Conservation (phyloP, 2,329 filamentous ascomycete species). For the Sclerotinia spermophila region DNA sequence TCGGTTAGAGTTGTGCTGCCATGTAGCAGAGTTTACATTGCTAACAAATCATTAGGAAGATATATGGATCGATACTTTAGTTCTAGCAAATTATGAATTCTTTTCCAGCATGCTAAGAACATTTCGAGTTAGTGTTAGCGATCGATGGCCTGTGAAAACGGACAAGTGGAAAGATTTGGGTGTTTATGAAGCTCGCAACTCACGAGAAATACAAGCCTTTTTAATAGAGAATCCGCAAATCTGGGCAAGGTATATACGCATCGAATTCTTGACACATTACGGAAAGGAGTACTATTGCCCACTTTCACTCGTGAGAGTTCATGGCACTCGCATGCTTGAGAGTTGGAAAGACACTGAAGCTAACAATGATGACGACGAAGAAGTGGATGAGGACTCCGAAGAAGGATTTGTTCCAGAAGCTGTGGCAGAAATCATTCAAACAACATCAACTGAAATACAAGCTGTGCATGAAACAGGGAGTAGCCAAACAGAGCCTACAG, state of each 20-base stretch:
- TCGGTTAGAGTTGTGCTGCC: conserved; percentile 62
- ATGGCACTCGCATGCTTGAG: conserved; percentile 93
- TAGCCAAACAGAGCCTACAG: conserved; percentile 2
- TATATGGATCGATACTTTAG: conserved; percentile 84
- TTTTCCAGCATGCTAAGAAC: conserved; percentile 95
- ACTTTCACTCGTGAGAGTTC: conserved; percentile 82
- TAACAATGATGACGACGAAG: conserved; percentile 55
- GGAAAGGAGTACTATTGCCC: conserved; percentile 97
- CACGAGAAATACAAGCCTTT: conserved; percentile 90
- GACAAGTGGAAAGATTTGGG: conserved; percentile 91
- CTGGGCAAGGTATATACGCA: conserved; percentile 87
- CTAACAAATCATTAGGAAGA: conserved; percentile 41
- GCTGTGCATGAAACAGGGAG: not conserved
- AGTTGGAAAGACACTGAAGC: conserved; percentile 80
- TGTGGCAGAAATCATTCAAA: conserved; percentile 34
- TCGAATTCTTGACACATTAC: conserved; percentile 91
- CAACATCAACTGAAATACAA: conserved; percentile 23
- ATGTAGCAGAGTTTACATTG: not conserved
- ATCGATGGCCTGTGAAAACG: conserved; percentile 86
- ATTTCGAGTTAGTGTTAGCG: conserved; percentile 88
- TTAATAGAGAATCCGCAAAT: conserved; percentile 91
- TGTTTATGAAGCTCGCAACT: conserved; percentile 86
- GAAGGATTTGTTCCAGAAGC: conserved; percentile 38
- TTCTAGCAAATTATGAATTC: conserved; percentile 98
- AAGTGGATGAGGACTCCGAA: conserved; percentile 25